A percentile compares a stretch with the other conserved stretches of the same genome.
Evolutionary conservation across 176 grass and related monocot species (phyloP).

Genomic region (Carex parvula): DNA sequence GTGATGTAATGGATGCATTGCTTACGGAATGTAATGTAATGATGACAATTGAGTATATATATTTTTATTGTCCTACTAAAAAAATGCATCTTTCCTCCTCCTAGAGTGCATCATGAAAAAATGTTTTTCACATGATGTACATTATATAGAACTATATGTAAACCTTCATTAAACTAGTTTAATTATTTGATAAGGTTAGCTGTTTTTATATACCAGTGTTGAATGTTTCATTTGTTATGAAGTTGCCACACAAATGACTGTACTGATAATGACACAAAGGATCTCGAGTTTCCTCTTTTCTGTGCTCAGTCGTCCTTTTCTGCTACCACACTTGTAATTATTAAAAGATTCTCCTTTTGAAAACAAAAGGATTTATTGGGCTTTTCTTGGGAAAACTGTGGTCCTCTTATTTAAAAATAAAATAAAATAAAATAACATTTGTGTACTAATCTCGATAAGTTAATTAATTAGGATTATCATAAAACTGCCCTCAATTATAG

Average conservation of each 20-base stretch:
- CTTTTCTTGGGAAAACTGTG: conserved; percentile 27
- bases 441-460: conserved; percentile 6
- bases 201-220: background rate
- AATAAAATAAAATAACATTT: background rate
- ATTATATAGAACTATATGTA: background rate
- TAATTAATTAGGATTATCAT: conserved; percentile 21
- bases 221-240: background rate
- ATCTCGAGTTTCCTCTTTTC: background rate
- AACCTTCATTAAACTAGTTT: background rate
- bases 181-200: background rate
- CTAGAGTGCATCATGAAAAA: background rate
- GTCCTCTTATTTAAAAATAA: conserved; percentile 9
- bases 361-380: conserved; percentile 15
- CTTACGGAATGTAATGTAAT: background rate
- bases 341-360: conserved; percentile 33
- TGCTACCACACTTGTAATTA: conserved; percentile 29
- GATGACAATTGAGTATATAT: background rate
- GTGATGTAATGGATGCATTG: background rate
- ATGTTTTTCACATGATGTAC: background rate
- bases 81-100: too few species aligned
- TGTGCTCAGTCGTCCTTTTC: conserved; percentile 25
- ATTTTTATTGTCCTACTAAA: background rate
- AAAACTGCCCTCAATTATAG: conserved; percentile 12
- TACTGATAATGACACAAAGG: background rate
- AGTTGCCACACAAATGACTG: background rate